These are phyloP conservation scores for Passalora sequoiae DNA, from an alignment of 2,329 filamentous ascomycete genomes.

Conservation along the genomic window DNA sequence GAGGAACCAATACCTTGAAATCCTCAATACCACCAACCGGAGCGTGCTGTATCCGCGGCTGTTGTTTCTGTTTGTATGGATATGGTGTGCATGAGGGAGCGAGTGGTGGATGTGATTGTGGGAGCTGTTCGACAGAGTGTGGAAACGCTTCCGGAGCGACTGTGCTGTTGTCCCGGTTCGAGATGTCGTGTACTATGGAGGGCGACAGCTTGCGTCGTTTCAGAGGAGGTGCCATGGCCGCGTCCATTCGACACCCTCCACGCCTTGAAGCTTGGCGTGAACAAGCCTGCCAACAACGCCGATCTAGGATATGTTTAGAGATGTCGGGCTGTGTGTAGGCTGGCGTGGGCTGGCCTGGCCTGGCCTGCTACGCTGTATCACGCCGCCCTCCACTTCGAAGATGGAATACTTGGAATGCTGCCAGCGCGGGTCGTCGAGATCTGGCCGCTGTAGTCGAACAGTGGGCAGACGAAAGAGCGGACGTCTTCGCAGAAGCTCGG, in stretches of 20 bases:
- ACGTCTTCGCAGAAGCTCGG: constrained; percentile 26
- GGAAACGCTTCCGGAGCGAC: constrained; percentile 9
- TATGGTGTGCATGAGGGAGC: constrained; percentile 1
- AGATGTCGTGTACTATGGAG: constrained; percentile 3
- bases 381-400: too few relatives aligned
- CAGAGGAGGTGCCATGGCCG: constrained; percentile 28
- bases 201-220: constrained; percentile 27
- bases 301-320: not conserved
- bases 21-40: constrained; percentile 20
- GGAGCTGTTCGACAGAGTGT: constrained; percentile 17
- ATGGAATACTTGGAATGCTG: too few relatives aligned
- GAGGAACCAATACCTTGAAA: constrained; percentile 18
- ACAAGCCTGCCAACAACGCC: constrained; percentile 2
- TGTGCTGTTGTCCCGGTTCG: constrained; percentile 16
- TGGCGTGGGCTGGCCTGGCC: too few relatives aligned
- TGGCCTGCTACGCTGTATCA: too few relatives aligned
- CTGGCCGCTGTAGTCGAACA: constrained; percentile 9
- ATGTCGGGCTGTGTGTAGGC: not conserved
- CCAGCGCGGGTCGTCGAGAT: constrained; percentile 3
- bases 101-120: constrained; percentile 7
- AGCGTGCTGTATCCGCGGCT: constrained; percentile 10
- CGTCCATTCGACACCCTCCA: constrained; percentile 20
- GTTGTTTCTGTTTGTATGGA: not conserved
- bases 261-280: constrained; percentile 2
- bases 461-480: constrained; percentile 15